Evolutionary conservation across 2,329 filamentous ascomycete species (phyloP), one percentile per base, ranked within the genome.

Genomic region (Curvularia spicifera): DNA sequence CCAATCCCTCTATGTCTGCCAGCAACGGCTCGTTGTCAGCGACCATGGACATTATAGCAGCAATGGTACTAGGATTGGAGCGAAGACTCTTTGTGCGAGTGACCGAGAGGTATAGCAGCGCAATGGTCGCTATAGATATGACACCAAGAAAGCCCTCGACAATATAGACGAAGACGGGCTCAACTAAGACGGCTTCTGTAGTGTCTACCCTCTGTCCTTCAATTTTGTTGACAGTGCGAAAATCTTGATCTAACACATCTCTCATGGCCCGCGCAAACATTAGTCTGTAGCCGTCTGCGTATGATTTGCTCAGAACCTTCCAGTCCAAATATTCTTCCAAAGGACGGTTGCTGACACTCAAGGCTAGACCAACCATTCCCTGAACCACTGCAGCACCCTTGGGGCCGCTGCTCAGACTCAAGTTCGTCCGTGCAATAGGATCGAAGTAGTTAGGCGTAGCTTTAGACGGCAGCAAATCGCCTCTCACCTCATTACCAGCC

Each of bases 241-340:
- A 56, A 6, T 68, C 51, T 0, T 29, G 10, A 0, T 50, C 55
- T 0, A 79, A 56, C 1, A 78, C 60, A 5, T 78, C 72, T 0
- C 64, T 58, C 70, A 80, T 71, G 0, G 68, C 57, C 1, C 76
- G 66, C 0, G 78, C 61, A 43, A 83, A 82, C 0, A 83, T 61
- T 0, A 83, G 29, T 13, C 77, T 67, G 52, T 83, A 81, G 0
- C 79, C 78, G 1, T 69, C 67, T 28, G 78, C 70, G 45, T 80
- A 81, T 0, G 77, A 75, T 1, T 61, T 29, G 0, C 68, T 63
- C 0, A 83, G 54, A 0, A 56, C 59, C 13, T 68, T 48, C 26
- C 73, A 71, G 39, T 79, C 72, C 1, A 78, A 50, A 33, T 78
- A 78, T 0, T 75, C 70, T 15, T 73, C 67, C 0, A 74, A 6